Evolutionary conservation across 1,139 yeast genomes (phyloP).

Genomic region (Saccharomyces pastorianus): DNA sequence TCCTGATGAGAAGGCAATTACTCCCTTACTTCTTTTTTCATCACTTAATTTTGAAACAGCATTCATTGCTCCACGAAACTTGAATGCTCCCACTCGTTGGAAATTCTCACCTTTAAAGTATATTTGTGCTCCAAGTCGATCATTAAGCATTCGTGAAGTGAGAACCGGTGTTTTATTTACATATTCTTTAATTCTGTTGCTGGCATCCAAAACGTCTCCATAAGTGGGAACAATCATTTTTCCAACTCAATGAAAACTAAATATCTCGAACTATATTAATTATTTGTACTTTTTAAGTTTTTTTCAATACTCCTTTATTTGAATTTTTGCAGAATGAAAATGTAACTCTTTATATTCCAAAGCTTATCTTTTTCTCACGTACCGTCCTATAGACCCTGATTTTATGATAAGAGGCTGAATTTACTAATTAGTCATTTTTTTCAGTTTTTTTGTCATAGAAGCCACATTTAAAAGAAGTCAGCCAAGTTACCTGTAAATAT

Average conservation of each 20-base stretch:
- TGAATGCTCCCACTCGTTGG: neutral
- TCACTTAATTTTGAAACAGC: neutral
- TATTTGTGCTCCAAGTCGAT: neutral
- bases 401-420: neutral
- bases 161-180: neutral
- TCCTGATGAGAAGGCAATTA: neutral
- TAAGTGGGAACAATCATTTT: neutral
- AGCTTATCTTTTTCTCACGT: neutral
- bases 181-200: neutral
- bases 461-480: neutral
- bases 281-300: neutral
- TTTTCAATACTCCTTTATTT: neutral
- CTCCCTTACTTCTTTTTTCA: neutral
- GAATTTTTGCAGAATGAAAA: neutral
- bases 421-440: neutral
- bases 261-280: neutral
- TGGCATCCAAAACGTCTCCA: neutral
- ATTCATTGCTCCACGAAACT: neutral
- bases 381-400: neutral
- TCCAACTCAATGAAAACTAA: neutral
- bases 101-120: neutral
- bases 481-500: neutral
- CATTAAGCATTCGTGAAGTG: neutral
- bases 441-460: neutral
- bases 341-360: no score